Base-by-base conservation (phyloP, 1,284 basidiomycete genomes). In the Marasmius tenuissimus region DNA sequence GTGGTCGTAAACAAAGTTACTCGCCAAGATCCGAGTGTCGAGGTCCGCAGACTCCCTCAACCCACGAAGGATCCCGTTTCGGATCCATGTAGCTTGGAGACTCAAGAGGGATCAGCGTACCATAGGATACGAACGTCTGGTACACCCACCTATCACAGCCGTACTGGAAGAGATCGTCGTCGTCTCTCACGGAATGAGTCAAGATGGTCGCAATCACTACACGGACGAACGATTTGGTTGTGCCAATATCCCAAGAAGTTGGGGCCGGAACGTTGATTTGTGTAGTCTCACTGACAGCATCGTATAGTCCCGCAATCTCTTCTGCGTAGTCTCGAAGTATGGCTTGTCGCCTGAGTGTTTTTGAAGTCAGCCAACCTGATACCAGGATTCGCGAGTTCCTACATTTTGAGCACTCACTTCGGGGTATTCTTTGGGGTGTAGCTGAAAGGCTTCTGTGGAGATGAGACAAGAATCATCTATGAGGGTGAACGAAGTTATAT, bases 81-180 rank as follows among this genome's bases (percentile, higher is more conserved):
- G 66, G 33, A 74, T 72, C 70, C 69, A 74, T 1, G 72, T 70
- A 16, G 71, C 69, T 57, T 72, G 70, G 7, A 73, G 64, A 64
- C 72, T 73, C 27, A 39, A 51, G 11, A 42, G 40, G 27, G 2
- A 27, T 27, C 27, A 27, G 27, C 27, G 27, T 4, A 27, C 18
- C 38, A 56, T 40, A 33, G 11, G 1, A n/a, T 42, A 4, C 34
- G 7, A 11, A 11, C 38, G 51, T 12, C 9, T 5, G 11, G 27
- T 34, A 33, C 33, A 22, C 58, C n/a, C 35, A 39, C 59, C 79
- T 80, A 63, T 81, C 79, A 58, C 76, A 76, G 5, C 79, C 79
- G 35, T 70, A 66, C 18, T 74, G 70, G 66, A 81, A 81, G 7
- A 81, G 63, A 60, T 81, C 79, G 12, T 68, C 74, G 14, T 67